Evolutionary conservation across 1,139 yeast species (phyloP), one percentile per base, ranked within the genome.

Genomic region (Yamadazyma oceani): DNA sequence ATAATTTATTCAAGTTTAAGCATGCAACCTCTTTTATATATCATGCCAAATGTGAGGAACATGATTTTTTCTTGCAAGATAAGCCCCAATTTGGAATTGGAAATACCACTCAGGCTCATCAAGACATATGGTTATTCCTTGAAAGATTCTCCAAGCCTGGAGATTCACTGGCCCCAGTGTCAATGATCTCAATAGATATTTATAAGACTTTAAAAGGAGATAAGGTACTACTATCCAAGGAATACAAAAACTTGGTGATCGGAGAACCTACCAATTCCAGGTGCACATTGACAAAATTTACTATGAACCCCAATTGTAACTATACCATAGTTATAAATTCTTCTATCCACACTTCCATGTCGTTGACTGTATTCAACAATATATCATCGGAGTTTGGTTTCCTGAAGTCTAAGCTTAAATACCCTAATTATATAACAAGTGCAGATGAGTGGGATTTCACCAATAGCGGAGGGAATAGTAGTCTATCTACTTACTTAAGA

Each of bases 381-480:
- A 42, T 61, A 9, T 40, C 49, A 1, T 39, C 45, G 3, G 45
- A 49, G 0, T 37, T 70, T 13, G 35, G 35, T 4, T 34, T 73
- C 5, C 10, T 27, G 10, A 69, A 62, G 40, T 60, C 57, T 14
- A 48, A 40, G 9, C 47, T 53, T n/a, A 50, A 50, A 17, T 57
- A 57, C 32, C 44, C 54, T 2, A 39, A 46, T 1, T 43, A 49
- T 1, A 55, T 60, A 2, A 39, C 59, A 0, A 34, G 57, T 1
- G 51, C 57, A 0, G 83, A 73, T 9, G 60, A 55, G 22, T 84
- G 92, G 90, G 62, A 59, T 11, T 49, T 54, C 2, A 57, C 58
- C 2, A 58, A 60, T 12, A 59, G 71, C 31, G 89, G 87, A 2
- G 90, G 92, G 0, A 75, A 71, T 45, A 76, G 81, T 77, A 49